Evolutionary conservation across 805 yeast species (phyloP).

Genomic region (Saccharomycopsis fodiens): DNA sequence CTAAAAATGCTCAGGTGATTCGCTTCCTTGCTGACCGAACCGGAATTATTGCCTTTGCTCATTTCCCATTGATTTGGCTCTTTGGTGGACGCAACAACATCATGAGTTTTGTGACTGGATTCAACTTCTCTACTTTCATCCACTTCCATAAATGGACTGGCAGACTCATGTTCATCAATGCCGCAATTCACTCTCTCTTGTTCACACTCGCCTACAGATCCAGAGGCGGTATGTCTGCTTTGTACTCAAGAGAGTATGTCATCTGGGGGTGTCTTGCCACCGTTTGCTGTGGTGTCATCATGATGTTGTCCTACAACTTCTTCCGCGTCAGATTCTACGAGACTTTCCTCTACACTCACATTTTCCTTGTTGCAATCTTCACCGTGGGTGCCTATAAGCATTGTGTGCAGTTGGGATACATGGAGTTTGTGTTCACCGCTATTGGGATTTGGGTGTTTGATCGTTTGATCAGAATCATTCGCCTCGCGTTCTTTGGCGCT

Average conservation of each 20-base stretch:
- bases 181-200: slow-evolving; percentile 13
- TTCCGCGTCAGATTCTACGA: slow-evolving; percentile 6
- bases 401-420: slow-evolving; percentile 2
- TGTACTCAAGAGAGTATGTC: slow-evolving; percentile 32
- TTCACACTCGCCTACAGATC: slow-evolving; percentile 25
- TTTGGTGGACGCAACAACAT: slow-evolving; percentile 73
- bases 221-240: slow-evolving; percentile 31
- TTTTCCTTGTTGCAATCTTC: slow-evolving; percentile 1
- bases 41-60: slow-evolving; percentile 28
- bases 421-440: background rate
- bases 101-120: slow-evolving; percentile 50
- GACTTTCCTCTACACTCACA: slow-evolving; percentile 3
- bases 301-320: background rate
- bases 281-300: slow-evolving; percentile 26
- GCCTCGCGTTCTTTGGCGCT: slow-evolving; percentile 32
- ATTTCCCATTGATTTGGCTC: slow-evolving; percentile 47
- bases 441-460: slow-evolving; percentile 38
- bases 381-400: background rate
- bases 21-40: slow-evolving; percentile 36
- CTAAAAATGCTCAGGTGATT: slow-evolving; percentile 30
- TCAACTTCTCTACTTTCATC: slow-evolving; percentile 57
- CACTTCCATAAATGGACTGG: slow-evolving; percentile 63
- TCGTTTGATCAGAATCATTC: slow-evolving; percentile 45
- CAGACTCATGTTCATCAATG: slow-evolving; percentile 31
- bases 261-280: slow-evolving; percentile 41